Evolutionary conservation across 345 rosid species (phyloP), one percentile per base, ranked within the genome.

Genomic region (Nephelium lappaceum): DNA sequence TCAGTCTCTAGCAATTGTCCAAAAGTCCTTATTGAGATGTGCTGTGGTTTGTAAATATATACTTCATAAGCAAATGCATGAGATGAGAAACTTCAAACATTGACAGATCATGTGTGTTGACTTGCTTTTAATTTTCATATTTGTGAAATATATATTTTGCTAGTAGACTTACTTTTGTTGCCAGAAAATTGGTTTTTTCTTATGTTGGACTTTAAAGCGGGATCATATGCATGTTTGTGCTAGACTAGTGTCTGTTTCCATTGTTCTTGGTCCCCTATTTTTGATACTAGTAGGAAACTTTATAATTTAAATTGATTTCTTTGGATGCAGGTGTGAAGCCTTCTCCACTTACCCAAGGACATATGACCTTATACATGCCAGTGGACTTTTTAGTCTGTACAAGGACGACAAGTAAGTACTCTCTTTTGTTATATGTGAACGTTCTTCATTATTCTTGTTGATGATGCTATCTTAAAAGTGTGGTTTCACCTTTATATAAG

Each of bases 261-360:
- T 21, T 12, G 24, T 49, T 65, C 31, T 10, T 53, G 57, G 51
- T 64, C 18, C 5, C 58, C 49, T 23, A 21, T 60, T 38, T 4
- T 43, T 67, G 25, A 71, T 3, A 67, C 71, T 69, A 25, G 69
- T 39, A 43, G 69, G 69, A 67, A 43, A 27, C 36, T 15, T 66
- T n/a, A 21, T 49, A 14, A 39, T 69, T 24, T 68, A 15, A 31
- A 27, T 73, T 12, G 27, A 5, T 64, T 53, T n/a, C 67, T 71
- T 25, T 55, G 53, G 75, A 63, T 85, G 86, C 87, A 97, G 99
- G 98, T 94, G 99, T 84, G 98, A 97, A 87, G 97, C 88, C 69
- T 94, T 97, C 92, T 97, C 98, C 24, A 94, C 99, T n/a, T 97
- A 97, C 77, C 99, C 97, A 51, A 97, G 99, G 88, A 93, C 99